Evolutionary conservation across 2,329 filamentous ascomycete genomes (phyloP).

Genomic region (Leptographium flavum): DNA sequence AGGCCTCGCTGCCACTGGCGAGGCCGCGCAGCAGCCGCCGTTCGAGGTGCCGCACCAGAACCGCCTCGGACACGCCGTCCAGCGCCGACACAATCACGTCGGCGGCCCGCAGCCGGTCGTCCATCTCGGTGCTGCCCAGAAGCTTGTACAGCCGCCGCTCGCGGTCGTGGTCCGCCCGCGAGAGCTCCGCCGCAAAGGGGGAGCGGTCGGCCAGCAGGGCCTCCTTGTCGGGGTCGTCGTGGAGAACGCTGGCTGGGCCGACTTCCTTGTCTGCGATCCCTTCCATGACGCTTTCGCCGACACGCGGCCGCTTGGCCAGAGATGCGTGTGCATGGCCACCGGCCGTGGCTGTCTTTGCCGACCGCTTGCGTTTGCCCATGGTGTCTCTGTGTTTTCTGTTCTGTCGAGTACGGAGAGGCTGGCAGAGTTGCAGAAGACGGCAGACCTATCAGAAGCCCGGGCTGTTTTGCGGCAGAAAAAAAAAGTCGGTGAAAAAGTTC

Average conservation of each 20-base stretch:
- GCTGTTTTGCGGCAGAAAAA: slow-evolving; percentile 1
- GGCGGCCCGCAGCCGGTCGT: slow-evolving; percentile 42
- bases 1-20: slow-evolving; percentile 78
- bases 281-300: neutral
- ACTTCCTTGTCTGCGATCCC: neutral
- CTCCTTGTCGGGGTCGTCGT: slow-evolving; percentile 2
- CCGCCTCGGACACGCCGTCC: slow-evolving; percentile 30
- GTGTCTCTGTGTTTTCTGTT: neutral
- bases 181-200: slow-evolving; percentile 37
- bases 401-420: neutral
- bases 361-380: slow-evolving; percentile 11
- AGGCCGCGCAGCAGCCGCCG: slow-evolving; percentile 72
- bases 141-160: slow-evolving; percentile 47
- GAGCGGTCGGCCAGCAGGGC: slow-evolving; percentile 18
- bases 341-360: neutral
- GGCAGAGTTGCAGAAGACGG: neutral
- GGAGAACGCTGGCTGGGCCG: neutral
- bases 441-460: neutral
- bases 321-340: neutral
- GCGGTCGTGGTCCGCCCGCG: slow-evolving; percentile 38
- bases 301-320: slow-evolving; percentile 7
- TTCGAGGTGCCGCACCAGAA: slow-evolving; percentile 44
- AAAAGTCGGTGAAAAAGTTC: neutral
- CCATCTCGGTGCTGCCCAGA: slow-evolving; percentile 43
- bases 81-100: slow-evolving; percentile 43